Base-by-base conservation (phyloP, 495 filamentous ascomycete species). In the Lepraria neglecta region DNA sequence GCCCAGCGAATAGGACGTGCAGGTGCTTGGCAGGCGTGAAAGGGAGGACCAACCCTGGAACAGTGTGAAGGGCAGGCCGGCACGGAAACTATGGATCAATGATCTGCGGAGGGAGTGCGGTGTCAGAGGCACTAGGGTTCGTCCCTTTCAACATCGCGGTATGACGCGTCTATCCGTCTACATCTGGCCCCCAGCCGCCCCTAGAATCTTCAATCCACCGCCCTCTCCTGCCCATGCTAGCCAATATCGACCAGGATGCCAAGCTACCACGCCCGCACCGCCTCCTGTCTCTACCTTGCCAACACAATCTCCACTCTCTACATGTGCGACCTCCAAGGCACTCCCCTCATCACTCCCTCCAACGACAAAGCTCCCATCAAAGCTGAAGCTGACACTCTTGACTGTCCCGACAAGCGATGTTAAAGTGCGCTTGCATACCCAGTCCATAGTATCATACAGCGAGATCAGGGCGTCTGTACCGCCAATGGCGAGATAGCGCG, bases 361-460 rank as follows among this genome's bases (percentile, higher is more conserved):
- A 21, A 87, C 85, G 30, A 97, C 75, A 72, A 88, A 97, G 53
- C 87, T 86, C 3, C 94, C 92, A 68, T 96, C 95, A 68, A 90
- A 97, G 52, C 85, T 89, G 75, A 95, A 98, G 65, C 89, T 89
- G 42, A 98, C 82, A 68, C 84, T 90, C 64, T 85, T 86, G 28
- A 97, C 87, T 6, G 87, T 84, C 0, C 90, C 90, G n/a, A 80
- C 78, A 71, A 90, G 87, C 58, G 82, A 82, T 21, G 85, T 84
- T 24, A 96, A 75, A 4, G 90, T 95, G 58, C 89, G 84, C 52
- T 86, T 80, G 69, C 90, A 96, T 56, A 94, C 86, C 91, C 91
- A 97, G 68, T 95, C 88, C 38, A 81, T 82, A 0, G 95, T 96
- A 70, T 97, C 91, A 87, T 92, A 98, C 17, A 97, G 81, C 6